These are phyloP conservation scores for Penicillium sp. DNA, from an alignment of 2,329 filamentous ascomycete genomes.

Conservation along the genomic window DNA sequence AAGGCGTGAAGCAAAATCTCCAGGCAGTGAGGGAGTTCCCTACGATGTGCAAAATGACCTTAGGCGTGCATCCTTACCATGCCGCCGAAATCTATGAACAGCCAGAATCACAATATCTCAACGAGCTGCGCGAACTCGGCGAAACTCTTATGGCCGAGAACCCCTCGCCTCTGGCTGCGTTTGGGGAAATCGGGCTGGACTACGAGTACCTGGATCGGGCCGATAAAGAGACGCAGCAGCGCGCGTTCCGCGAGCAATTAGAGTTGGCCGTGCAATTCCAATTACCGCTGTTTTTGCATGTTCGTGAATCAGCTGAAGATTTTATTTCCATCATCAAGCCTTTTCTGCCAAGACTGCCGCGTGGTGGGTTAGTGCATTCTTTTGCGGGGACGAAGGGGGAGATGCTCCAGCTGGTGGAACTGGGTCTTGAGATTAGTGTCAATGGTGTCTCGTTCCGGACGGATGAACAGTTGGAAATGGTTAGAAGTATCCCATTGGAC, in stretches of 20 bases:
- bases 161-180: slow-evolving; percentile 44
- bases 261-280: slow-evolving; percentile 39
- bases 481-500: slow-evolving; percentile 42
- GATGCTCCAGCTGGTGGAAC: slow-evolving; percentile 40
- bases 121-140: slow-evolving; percentile 20
- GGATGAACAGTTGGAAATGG: slow-evolving; percentile 45
- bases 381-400: slow-evolving; percentile 70
- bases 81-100: slow-evolving; percentile 44
- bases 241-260: slow-evolving; percentile 45
- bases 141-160: slow-evolving; percentile 25
- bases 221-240: slow-evolving; percentile 44
- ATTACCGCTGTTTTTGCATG: slow-evolving; percentile 38
- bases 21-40: slow-evolving; percentile 33
- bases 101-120: slow-evolving; percentile 12
- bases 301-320: slow-evolving; percentile 46
- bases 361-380: slow-evolving; percentile 74
- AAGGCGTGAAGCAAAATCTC: slow-evolving; percentile 43
- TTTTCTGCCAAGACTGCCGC: slow-evolving; percentile 41
- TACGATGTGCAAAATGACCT: slow-evolving; percentile 47
- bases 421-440: slow-evolving; percentile 50
- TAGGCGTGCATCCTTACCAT: slow-evolving; percentile 55
- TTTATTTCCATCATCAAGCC: slow-evolving; percentile 45
- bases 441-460: slow-evolving; percentile 52
- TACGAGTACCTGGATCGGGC: slow-evolving; percentile 50
- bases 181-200: slow-evolving; percentile 54